Conservation (phyloP, 352 stramenopile genomes). For the Pythium dissotocum region DNA sequence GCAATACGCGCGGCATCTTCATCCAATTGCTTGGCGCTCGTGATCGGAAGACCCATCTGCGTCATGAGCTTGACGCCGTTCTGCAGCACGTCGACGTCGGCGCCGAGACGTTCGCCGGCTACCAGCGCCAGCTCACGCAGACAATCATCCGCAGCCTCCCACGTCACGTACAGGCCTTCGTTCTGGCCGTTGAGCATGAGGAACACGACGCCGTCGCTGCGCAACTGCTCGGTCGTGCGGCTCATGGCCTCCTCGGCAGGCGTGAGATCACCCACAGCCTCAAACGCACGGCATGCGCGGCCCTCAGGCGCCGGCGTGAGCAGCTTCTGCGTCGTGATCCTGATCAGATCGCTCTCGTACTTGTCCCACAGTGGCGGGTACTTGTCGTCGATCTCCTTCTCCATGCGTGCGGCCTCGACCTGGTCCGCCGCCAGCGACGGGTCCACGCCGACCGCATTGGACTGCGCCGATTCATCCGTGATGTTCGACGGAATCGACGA, state of each 20-base stretch:
- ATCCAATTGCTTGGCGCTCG: constrained; percentile 37
- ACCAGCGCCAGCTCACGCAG: constrained; percentile 46
- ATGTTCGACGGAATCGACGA: constrained; percentile 12
- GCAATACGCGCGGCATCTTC: constrained; percentile 39
- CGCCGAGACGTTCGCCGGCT: constrained; percentile 40
- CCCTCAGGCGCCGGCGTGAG: constrained; percentile 19
- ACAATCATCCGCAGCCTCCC: constrained; percentile 35
- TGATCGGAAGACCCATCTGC: constrained; percentile 47
- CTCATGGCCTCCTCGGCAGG: constrained; percentile 43
- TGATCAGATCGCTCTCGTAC: constrained; percentile 57
- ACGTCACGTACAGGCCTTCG: constrained; percentile 50
- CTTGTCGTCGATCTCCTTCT: constrained; percentile 23
- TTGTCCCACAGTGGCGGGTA: constrained; percentile 40
- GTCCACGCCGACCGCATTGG: neutral
- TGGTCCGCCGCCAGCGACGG: constrained; percentile 16
- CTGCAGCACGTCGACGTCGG: constrained; percentile 42
- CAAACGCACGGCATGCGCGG: constrained; percentile 31
- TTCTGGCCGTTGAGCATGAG: constrained; percentile 75
- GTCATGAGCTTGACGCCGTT: constrained; percentile 70
- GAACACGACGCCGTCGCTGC: constrained; percentile 43
- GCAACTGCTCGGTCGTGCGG: constrained; percentile 31
- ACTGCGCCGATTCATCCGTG: constrained; percentile 1
- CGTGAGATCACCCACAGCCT: constrained; percentile 31
- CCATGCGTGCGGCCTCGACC: constrained; percentile 17
- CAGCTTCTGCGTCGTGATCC: constrained; percentile 47